Conservation (phyloP, 2,329 filamentous ascomycete species). For the Passalora sequoiae region DNA sequence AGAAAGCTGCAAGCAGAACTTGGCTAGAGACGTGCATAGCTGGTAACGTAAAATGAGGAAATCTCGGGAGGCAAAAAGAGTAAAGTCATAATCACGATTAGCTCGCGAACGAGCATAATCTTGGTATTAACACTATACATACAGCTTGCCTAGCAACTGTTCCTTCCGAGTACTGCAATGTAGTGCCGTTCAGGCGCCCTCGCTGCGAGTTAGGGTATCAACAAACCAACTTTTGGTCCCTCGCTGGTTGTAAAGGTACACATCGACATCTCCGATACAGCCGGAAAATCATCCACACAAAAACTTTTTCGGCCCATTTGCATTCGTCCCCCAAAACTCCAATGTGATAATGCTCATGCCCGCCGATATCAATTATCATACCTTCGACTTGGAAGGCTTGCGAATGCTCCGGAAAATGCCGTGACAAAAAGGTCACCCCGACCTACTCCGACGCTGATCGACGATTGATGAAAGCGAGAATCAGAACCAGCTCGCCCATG, state of each 20-base stretch:
- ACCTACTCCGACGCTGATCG: conserved; percentile 24
- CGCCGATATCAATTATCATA: not conserved
- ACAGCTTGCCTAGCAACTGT: not conserved
- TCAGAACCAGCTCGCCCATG: conserved; percentile 21
- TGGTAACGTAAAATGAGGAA: not conserved
- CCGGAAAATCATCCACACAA: too few relatives aligned
- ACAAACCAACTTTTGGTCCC: conserved; percentile 5
- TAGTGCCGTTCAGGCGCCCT: too few relatives aligned
- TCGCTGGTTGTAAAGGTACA: conserved; percentile 10
- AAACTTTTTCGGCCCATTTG: not conserved
- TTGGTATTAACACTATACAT: not conserved
- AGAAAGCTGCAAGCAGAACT: too few relatives aligned
- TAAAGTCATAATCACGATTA: not conserved
- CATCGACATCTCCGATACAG: too few relatives aligned
- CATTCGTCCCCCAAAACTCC: not conserved
- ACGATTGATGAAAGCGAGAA: conserved; percentile 18
- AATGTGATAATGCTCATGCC: not conserved
- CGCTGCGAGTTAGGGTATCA: conserved; percentile 10
- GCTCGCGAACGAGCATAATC: not conserved
- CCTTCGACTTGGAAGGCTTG: too few relatives aligned
- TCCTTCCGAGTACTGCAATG: too few relatives aligned
- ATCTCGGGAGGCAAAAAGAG: not conserved
- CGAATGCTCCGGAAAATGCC: not conserved
- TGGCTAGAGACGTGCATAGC: too few relatives aligned
- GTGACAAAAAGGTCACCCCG: conserved; percentile 1